These are phyloP conservation scores for Colletotrichum magnum DNA, from an alignment of 2,329 filamentous ascomycete genomes.

Conservation along the genomic window DNA sequence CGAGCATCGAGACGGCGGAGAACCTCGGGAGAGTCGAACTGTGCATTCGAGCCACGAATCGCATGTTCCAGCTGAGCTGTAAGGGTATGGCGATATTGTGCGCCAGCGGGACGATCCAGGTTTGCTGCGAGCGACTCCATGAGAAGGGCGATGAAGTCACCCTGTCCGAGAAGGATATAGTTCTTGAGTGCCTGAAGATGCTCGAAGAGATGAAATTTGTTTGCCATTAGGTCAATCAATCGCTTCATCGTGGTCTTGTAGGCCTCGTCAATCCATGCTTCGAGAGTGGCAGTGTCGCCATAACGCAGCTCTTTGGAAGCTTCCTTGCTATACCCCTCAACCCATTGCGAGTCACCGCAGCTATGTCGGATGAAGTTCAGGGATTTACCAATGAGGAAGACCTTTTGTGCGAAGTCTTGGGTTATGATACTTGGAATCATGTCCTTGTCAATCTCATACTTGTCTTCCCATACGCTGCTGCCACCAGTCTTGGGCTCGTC, in stretches of 20 bases:
- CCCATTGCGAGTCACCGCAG: slow-evolving; percentile 94
- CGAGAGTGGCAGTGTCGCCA: slow-evolving; percentile 91
- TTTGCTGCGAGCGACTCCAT: slow-evolving; percentile 97
- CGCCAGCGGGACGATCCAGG: slow-evolving; percentile 94
- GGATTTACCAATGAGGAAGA: slow-evolving; percentile 97
- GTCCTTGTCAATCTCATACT: slow-evolving; percentile 86
- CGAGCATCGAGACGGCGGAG: slow-evolving; percentile 93
- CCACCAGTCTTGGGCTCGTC: slow-evolving; percentile 53
- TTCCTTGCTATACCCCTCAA: slow-evolving; percentile 93
- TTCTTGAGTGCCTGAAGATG: slow-evolving; percentile 93
- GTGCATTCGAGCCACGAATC: slow-evolving; percentile 95
- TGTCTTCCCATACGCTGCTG: slow-evolving; percentile 97
- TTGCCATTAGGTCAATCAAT: slow-evolving; percentile 91
- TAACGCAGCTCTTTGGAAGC: slow-evolving; percentile 93
- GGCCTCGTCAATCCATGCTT: slow-evolving; percentile 94
- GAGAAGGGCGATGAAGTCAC: slow-evolving; percentile 95
- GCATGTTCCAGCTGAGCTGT: slow-evolving; percentile 99
- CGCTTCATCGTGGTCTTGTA: slow-evolving; percentile 99
- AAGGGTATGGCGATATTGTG: slow-evolving; percentile 95
- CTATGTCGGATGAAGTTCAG: slow-evolving; percentile 98
- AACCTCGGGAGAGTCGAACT: slow-evolving; percentile 94
- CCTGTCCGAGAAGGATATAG: slow-evolving; percentile 93
- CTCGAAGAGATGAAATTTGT: slow-evolving; percentile 94
- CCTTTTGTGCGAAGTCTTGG: slow-evolving; percentile 92
- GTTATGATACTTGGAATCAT: slow-evolving; percentile 97